Evolutionary conservation across 495 filamentous ascomycete species (phyloP).

Genomic region (Penicillium silybi): DNA sequence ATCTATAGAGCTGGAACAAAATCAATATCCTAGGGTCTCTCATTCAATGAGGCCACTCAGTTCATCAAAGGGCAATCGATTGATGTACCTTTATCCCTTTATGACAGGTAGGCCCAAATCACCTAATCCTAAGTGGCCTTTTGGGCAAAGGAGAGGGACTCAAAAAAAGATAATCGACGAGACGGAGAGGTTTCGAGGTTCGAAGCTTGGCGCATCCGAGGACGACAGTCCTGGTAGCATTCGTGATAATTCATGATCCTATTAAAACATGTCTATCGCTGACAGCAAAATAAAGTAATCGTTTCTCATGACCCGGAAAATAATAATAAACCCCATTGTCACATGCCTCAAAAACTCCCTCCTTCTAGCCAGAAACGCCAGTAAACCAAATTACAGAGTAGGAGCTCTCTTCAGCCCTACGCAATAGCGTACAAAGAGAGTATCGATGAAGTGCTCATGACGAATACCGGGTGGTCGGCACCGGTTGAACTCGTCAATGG

Average conservation of each 20-base stretch:
- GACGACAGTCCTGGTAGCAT: not conserved
- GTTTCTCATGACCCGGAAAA: conserved; percentile 16
- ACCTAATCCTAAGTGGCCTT: no score
- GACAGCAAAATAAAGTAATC: conserved; percentile 5
- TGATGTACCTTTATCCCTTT: no score
- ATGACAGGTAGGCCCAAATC: no score
- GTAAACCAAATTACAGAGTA: conserved; percentile 35
- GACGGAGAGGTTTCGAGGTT: not conserved
- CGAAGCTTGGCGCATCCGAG: not conserved
- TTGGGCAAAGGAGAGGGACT: no score
- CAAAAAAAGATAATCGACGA: no score
- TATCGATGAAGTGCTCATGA: conserved; percentile 86
- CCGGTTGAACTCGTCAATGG: conserved; percentile 73
- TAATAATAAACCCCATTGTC: conserved; percentile 4
- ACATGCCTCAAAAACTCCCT: not conserved
- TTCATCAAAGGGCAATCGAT: no score
- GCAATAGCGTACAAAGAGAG: conserved; percentile 75
- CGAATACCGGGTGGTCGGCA: conserved; percentile 78
- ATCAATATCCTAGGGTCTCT: no score
- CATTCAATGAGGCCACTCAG: no score
- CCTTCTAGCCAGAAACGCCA: conserved; percentile 10
- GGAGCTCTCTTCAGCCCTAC: conserved; percentile 52
- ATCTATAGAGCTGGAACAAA: no score
- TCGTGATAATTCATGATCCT: conserved; percentile 5
- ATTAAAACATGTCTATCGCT: conserved; percentile 7